Percentiles rank a stretch among this genome's conserved stretches.
phyloP scores from a whole-genome alignment of 2,329 filamentous ascomycete genomes.

The Aspergillus sp. region DNA sequence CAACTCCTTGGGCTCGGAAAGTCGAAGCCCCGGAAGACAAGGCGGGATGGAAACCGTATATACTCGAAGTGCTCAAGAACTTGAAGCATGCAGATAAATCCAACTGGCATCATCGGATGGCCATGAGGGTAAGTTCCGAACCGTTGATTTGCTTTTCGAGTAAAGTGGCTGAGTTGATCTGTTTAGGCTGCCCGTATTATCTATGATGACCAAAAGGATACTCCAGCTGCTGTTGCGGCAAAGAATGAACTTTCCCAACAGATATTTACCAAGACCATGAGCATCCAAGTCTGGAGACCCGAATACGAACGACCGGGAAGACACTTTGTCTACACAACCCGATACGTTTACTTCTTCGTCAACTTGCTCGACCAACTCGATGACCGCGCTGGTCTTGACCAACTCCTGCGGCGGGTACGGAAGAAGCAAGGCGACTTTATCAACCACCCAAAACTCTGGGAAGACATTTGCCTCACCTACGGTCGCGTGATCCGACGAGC shows the following conservation, averaged over 20 bases:
- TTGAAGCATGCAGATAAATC: constrained; percentile 70
- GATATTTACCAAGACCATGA: constrained; percentile 90
- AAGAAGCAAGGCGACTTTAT: constrained; percentile 71
- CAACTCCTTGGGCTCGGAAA: constrained; percentile 49
- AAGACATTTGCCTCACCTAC: constrained; percentile 52
- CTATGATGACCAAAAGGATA: constrained; percentile 48
- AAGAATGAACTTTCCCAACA: constrained; percentile 74
- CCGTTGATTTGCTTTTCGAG: too few relatives aligned
- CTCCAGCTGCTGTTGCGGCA: constrained; percentile 49
- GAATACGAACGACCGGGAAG: constrained; percentile 76
- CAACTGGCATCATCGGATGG: constrained; percentile 92
- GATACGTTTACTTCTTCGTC: constrained; percentile 77
- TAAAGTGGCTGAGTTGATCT: too few relatives aligned
- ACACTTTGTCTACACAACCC: constrained; percentile 84
- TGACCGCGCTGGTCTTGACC: constrained; percentile 68
- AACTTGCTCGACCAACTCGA: constrained; percentile 63
- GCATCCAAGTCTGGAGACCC: constrained; percentile 90
- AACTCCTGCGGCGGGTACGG: constrained; percentile 67
- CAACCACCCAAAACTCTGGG: constrained; percentile 56
- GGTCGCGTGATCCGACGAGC: constrained; percentile 51
- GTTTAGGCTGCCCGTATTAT: constrained; percentile 50
- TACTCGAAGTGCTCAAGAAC: constrained; percentile 50
- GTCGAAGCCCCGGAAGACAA: constrained; percentile 41
- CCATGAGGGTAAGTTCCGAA: constrained; percentile 55
- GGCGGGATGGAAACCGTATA: constrained; percentile 53